phyloP scores from a whole-genome alignment of 2,329 filamentous ascomycete genomes.

The Botrytis porri region DNA sequence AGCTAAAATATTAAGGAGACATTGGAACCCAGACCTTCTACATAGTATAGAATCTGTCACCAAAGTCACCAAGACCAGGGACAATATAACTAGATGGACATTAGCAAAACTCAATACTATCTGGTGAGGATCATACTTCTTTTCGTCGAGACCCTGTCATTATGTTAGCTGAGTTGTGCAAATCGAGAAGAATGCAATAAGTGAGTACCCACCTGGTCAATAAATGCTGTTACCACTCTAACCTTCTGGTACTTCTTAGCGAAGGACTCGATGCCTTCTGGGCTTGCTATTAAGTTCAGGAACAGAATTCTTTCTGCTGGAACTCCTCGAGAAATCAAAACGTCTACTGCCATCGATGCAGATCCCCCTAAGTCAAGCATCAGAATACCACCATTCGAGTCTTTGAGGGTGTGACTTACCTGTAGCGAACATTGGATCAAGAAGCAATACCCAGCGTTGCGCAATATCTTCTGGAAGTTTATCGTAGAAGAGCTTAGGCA shows the following conservation, averaged over 20 bases:
- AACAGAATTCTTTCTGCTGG: conserved; percentile 95
- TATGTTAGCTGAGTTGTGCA: conserved; percentile 22
- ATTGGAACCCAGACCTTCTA: conserved; percentile 42
- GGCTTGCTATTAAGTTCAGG: conserved; percentile 95
- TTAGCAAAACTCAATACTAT: conserved; percentile 17
- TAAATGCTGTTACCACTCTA: conserved; percentile 90
- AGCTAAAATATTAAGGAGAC: not conserved
- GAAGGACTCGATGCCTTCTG: conserved; percentile 86
- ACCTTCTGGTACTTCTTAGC: conserved; percentile 84
- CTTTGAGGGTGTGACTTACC: conserved; percentile 50
- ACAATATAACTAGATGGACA: conserved; percentile 74
- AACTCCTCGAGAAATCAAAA: conserved; percentile 84
- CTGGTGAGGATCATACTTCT: conserved; percentile 66
- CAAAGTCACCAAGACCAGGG: conserved; percentile 91
- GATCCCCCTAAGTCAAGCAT: conserved; percentile 67
- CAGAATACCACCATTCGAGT: conserved; percentile 8
- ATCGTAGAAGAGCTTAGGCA: conserved; percentile 94
- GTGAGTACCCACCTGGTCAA: conserved; percentile 65
- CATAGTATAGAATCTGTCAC: conserved; percentile 92
- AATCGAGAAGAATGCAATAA: not conserved
- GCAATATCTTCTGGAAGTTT: conserved; percentile 94
- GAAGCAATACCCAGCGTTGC: conserved; percentile 84
- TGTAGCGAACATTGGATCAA: conserved; percentile 99
- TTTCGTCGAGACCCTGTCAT: conserved; percentile 81
- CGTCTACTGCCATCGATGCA: conserved; percentile 94